Base-by-base conservation (phyloP, 1,139 yeast genomes). In the Debaryomycetaceae sp. region DNA sequence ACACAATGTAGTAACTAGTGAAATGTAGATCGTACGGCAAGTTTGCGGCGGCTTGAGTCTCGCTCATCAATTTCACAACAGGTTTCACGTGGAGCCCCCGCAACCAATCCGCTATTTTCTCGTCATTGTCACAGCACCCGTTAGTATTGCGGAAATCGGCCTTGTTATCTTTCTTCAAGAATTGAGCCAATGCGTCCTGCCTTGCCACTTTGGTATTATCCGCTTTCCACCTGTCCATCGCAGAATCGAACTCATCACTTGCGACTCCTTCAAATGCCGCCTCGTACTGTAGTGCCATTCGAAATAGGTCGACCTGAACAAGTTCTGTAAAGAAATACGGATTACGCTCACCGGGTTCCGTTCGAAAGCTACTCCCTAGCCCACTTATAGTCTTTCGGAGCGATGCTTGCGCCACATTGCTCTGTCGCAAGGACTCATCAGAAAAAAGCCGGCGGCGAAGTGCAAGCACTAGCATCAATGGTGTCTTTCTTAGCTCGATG, bases 1-100 rank as follows among this genome's bases (percentile, higher is more conserved):
- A 51, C n/a, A 62, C 39, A 15, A 61, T 28, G 30, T 40, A 42
- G 26, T 43, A 49, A 15, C 44, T 47, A 21, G 48, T 43, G 37
- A 45, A 62, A n/a, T 34, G 33, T 10, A 62, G 28, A 28, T 60
- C 64, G 32, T 43, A 58, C 5, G 67, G 64, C 14, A 58, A 43
- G 1, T 42, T 32, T 4, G 15, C 16, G 14, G 20, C 13, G 13
- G 5, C 14, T 7, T 23, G 22, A n/a, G n/a, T n/a, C 12, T n/a
- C 13, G 13, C 13, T 16, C 13, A 28, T 28, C 11, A 15, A 19
- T 4, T 12, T 11, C 10, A 23, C 13, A 4, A 22, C 22, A n/a
- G 27, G 14, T 5, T 19, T 7, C 19, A 32, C 18, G 12, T 19
- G 11, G 24, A 18, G 25, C 5, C 15, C 15, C 8, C 15, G 13